Evolutionary conservation across 371 early-diverging fungal genomes (phyloP), one percentile per base, ranked within the genome.

Genomic region (Apophysomyces sp.): DNA sequence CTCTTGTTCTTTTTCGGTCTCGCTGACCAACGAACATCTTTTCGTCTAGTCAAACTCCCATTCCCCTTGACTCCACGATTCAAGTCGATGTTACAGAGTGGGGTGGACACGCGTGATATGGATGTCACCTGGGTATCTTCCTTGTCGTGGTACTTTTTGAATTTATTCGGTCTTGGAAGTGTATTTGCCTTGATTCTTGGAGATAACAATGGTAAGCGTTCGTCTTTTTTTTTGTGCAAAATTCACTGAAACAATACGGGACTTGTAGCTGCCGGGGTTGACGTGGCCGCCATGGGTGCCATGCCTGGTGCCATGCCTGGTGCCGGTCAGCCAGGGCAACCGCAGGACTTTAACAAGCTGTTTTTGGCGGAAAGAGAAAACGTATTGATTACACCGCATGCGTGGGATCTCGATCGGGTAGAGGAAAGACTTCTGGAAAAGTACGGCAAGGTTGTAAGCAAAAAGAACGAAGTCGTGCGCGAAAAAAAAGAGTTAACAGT

Each of bases 41-140:
- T 15, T 34, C 15, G 21, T 62, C 3, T 68, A 92, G 92, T 95
- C 72, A 94, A 93, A 60, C 82, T 98, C 65, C 98, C 98, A 28
- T 98, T 98, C 72, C 97, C 97, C 2, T 82, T 98, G 68, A 96
- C 97, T 11, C 81, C 96, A 58, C 91, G 97, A 11, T 98, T 98
- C 84, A 98, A 98, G 80, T 81, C 90, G 55, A 98, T 98, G 98
- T 85, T 97, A 53, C 98, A 98, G 78, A 86, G 92, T 54, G 98
- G 97, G 44, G 91, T 98, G n/a, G 91, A 91, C 65, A 97, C 98
- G 0, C 81, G 87, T 18, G 94, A 98, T 73, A 96, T 98, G 96
- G 98, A 98, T 76, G 97, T 95, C 6, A 85, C 89, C 28, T 98
- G 98, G 97, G 98, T 98, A 2, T 96, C 96, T 7, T 94, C 95